Percentiles rank a stretch among this genome's conserved stretches.
Conservation (phyloP, 2,329 filamentous ascomycete genomes). For the Neocatenulostroma microsporum region DNA sequence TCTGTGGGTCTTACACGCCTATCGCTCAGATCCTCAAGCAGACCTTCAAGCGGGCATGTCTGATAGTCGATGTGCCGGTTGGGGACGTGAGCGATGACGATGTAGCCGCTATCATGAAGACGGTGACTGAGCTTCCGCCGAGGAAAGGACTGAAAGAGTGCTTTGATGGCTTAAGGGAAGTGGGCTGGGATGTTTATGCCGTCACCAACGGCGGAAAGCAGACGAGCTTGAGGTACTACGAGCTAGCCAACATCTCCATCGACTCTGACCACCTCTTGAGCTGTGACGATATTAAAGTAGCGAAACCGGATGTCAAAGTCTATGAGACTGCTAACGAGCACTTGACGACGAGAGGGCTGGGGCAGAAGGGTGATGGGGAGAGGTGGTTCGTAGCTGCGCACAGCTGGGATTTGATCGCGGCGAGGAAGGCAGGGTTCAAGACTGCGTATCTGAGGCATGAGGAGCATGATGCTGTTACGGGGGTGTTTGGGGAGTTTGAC, state of each 20-base stretch:
- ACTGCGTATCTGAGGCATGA: constrained; percentile 25
- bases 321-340: constrained; percentile 20
- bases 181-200: constrained; percentile 24
- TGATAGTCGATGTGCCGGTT: constrained; percentile 18
- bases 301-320: constrained; percentile 23
- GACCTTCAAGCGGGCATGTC: constrained; percentile 22
- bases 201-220: constrained; percentile 26
- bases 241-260: constrained; percentile 20
- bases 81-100: constrained; percentile 19
- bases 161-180: constrained; percentile 21
- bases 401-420: constrained; percentile 24
- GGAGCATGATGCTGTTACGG: constrained; percentile 23
- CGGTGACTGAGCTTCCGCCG: constrained; percentile 15
- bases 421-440: constrained; percentile 26
- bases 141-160: constrained; percentile 21
- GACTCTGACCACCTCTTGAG: constrained; percentile 22
- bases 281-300: constrained; percentile 24
- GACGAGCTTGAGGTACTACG: constrained; percentile 24
- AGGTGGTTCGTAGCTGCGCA: constrained; percentile 27
- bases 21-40: constrained; percentile 22
- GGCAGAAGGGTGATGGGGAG: constrained; percentile 17
- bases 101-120: constrained; percentile 21
- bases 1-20: constrained; percentile 21
- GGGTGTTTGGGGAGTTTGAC: constrained; percentile 26
- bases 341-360: constrained; percentile 17